phyloP scores from a whole-genome alignment of 768 basidiomycete species.

The Holtermanniella nyarrowii region DNA sequence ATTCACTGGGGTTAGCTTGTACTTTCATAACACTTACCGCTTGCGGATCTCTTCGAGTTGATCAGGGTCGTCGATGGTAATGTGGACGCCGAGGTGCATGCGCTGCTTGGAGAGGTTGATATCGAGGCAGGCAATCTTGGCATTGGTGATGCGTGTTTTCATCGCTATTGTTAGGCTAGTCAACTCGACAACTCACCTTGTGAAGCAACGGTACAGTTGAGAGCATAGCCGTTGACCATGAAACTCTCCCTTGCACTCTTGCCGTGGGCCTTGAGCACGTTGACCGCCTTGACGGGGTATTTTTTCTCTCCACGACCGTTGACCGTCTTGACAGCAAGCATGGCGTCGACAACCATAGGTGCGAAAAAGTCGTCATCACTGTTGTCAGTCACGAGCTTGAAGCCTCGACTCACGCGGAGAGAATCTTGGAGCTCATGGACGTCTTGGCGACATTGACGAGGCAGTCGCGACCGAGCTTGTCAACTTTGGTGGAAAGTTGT shows the following conservation, averaged over 20 bases:
- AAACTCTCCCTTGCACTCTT: conserved; percentile 88
- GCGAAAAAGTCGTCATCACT: conserved; percentile 98
- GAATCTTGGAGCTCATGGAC: conserved; percentile 97
- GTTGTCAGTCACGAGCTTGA: neutral
- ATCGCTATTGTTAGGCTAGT: conserved; percentile 54
- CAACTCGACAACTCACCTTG: conserved; percentile 57
- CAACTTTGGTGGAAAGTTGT: conserved; percentile 89
- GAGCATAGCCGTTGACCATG: conserved; percentile 88
- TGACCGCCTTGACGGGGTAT: conserved; percentile 98
- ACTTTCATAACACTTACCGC: conserved; percentile 48
- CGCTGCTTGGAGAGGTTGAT: conserved; percentile 93
- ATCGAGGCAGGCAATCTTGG: conserved; percentile 96
- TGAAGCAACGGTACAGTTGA: conserved; percentile 97
- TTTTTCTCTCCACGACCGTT: conserved; percentile 92
- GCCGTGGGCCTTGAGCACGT: conserved; percentile 94
- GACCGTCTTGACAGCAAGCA: conserved; percentile 90
- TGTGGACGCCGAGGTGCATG: conserved; percentile 96
- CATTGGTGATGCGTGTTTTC: conserved; percentile 85
- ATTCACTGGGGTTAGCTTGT: conserved; percentile 54
- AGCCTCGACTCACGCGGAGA: conserved; percentile 64
- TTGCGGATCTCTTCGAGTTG: conserved; percentile 93
- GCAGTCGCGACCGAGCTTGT: conserved; percentile 79
- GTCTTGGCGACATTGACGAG: conserved; percentile 95
- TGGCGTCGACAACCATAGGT: conserved; percentile 97
- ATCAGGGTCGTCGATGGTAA: conserved; percentile 90